A percentile compares a stretch with the other conserved stretches of the same genome.
These are phyloP conservation scores for Lobosporangium transversale DNA, from an alignment of 192 early-diverging fungal species.

Conservation along the genomic window DNA sequence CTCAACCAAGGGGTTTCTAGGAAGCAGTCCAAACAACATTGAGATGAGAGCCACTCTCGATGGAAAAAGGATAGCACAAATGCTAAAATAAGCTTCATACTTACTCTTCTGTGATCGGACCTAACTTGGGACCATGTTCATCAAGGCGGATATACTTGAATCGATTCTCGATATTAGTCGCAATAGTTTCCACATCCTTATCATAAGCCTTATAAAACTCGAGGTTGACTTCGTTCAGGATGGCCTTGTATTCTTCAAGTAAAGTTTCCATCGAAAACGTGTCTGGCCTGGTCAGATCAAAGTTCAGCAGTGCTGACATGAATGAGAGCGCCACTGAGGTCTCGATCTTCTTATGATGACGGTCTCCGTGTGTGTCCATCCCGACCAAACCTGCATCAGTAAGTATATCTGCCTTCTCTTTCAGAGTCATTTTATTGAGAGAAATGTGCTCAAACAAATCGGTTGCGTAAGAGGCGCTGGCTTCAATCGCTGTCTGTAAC, in stretches of 20 bases:
- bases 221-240: conserved; percentile 92
- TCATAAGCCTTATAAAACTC: conserved; percentile 89
- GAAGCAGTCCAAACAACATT: background rate
- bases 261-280: conserved; percentile 52
- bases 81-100: too few relatives aligned
- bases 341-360: conserved; percentile 70
- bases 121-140: conserved; percentile 88
- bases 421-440: conserved; percentile 56
- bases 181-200: conserved; percentile 72
- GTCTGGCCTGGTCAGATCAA: conserved; percentile 10
- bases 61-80: too few relatives aligned
- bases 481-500: conserved; percentile 58
- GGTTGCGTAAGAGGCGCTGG: conserved; percentile 1
- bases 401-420: conserved; percentile 57
- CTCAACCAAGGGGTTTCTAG: conserved; percentile 89
- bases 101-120: conserved; percentile 74
- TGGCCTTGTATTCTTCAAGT: conserved; percentile 59
- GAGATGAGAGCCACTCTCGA: too few relatives aligned
- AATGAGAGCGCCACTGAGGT: conserved; percentile 58
- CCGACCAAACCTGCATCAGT: conserved; percentile 47
- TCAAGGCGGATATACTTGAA: conserved; percentile 87
- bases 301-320: conserved; percentile 44
- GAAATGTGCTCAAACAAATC: conserved; percentile 39
- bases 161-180: conserved; percentile 79
- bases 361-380: conserved; percentile 53